Evolutionary conservation across 352 stramenopile genomes (phyloP).

Genomic region (Pythium sp.): DNA sequence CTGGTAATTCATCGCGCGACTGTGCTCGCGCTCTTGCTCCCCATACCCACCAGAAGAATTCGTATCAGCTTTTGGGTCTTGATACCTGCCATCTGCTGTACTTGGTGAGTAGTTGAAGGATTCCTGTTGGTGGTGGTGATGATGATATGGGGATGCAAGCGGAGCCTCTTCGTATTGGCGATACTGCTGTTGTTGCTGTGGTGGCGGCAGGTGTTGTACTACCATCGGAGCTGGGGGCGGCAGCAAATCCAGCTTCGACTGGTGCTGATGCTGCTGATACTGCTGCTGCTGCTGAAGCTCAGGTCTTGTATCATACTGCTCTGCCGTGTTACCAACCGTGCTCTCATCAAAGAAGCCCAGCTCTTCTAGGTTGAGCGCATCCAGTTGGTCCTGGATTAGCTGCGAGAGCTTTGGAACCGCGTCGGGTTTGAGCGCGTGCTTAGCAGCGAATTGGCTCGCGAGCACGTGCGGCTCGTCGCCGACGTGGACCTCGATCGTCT

Average conservation of each 20-base stretch:
- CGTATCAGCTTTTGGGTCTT: background rate
- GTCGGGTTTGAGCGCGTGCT: constrained; percentile 49
- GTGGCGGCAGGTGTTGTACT: background rate
- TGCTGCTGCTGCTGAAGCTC: background rate
- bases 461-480: constrained; percentile 45
- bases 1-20: constrained; percentile 69
- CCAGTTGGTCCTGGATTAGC: constrained; percentile 61
- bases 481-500: constrained; percentile 68
- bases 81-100: background rate
- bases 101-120: background rate
- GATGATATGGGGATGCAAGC: background rate
- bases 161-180: background rate
- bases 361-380: constrained; percentile 25
- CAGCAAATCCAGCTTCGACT: background rate
- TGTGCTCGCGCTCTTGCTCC: constrained; percentile 37
- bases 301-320: background rate
- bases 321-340: background rate
- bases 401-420: constrained; percentile 46
- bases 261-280: background rate
- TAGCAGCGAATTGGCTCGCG: constrained; percentile 45
- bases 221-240: constrained; percentile 1
- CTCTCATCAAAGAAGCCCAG: background rate
- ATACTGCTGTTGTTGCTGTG: background rate
- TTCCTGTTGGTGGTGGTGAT: background rate
- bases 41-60: background rate